Base-by-base conservation (phyloP, 805 yeast genomes). In the Wickerhamiella allomyrinae region DNA sequence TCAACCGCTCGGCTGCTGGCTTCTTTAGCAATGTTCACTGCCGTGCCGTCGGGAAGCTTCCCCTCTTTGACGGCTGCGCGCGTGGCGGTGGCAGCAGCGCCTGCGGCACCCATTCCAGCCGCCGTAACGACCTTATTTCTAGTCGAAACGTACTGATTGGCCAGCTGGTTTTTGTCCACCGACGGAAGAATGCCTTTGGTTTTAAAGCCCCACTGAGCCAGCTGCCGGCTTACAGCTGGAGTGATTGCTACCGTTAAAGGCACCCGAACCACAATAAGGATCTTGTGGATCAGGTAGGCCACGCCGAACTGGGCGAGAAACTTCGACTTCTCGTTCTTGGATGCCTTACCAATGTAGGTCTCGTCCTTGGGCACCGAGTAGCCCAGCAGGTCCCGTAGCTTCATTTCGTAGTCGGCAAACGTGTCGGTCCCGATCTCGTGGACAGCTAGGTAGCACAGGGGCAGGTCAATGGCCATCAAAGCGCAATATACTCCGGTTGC, bases 241-340 rank as follows among this genome's bases (percentile, higher is more conserved):
- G 96, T 86, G 10, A 87, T 71, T 2, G 94, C 94, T 0, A 95
- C 95, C 0, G 96, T 80, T 23, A 85, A 59, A 11, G 98, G 98
- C 5, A 91, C 65, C 48, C 98, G 71, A 34, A 91, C 71, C 46
- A 89, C 74, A 20, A 89, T 72, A 48, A 91, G 68, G 4, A 87
- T 74, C 63, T 91, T 91, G 66, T 91, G 97, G 37, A 91, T 65
- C 2, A 95, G 95, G 58, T 91, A 91, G 0, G 97, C 97, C 41
- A 91, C 71, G 10, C 82, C 77, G 51, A 85, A 75, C 60, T 89
- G 96, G 0, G 96, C 80, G 69, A 83, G 57, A 56, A 85, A 57
- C 43, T 77, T 67, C 7, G 57, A 46, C 63, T 58, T 52, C 44
- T 47, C 52, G n/a, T 49, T 48, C 17, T 50, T 29, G 31, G 51